phyloP scores from a whole-genome alignment of 306 rosid species.

The Cicer chorassanicum region DNA sequence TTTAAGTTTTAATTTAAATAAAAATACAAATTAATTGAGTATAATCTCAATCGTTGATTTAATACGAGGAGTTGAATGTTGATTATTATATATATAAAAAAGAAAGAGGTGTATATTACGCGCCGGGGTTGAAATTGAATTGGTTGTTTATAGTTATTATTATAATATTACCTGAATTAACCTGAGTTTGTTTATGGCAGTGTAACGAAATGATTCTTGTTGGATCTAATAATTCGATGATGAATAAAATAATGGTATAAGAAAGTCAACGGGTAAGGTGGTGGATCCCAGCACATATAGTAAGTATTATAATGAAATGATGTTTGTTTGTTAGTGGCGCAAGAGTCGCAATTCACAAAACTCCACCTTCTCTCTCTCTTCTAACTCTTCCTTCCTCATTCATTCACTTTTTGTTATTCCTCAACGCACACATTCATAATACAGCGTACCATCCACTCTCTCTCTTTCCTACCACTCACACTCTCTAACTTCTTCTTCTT shows the following conservation, averaged over 20 bases:
- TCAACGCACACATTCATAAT: constrained; percentile 31
- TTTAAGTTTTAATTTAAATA: too few relatives aligned
- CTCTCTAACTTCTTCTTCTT: neutral
- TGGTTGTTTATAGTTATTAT: too few relatives aligned
- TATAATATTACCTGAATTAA: too few relatives aligned
- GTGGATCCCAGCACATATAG: constrained; percentile 46
- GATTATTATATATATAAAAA: too few relatives aligned
- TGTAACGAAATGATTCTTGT: too few relatives aligned
- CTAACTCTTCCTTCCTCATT: constrained; percentile 53
- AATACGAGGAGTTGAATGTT: too few relatives aligned
- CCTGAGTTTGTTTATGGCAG: too few relatives aligned
- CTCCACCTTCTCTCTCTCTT: constrained; percentile 44
- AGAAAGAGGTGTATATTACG: too few relatives aligned
- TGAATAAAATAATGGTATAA: neutral
- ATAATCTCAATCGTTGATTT: too few relatives aligned
- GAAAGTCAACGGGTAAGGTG: constrained; percentile 70
- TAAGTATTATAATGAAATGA: neutral
- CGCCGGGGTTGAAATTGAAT: too few relatives aligned
- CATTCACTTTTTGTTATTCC: constrained; percentile 40
- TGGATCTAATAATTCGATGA: too few relatives aligned
- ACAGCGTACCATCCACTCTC: constrained; percentile 12
- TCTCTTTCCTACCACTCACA: neutral
- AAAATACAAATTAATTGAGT: too few relatives aligned
- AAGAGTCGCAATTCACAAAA: constrained; percentile 41
- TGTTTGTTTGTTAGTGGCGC: constrained; percentile 53